These are phyloP conservation scores for Colletotrichum sp. DNA, from an alignment of 2,329 filamentous ascomycete genomes.

Conservation along the genomic window DNA sequence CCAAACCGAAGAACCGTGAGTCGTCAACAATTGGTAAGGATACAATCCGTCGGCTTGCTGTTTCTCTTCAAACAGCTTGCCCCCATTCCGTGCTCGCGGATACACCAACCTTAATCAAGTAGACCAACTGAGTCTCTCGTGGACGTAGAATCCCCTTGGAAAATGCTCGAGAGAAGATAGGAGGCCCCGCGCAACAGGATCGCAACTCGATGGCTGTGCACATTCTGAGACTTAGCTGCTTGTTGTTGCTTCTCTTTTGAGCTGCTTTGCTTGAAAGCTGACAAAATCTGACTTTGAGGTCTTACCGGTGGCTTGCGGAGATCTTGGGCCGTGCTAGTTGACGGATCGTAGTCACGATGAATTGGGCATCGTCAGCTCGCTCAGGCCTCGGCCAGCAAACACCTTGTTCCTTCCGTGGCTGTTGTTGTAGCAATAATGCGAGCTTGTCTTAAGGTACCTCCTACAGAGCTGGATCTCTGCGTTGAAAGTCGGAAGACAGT, in stretches of 20 bases:
- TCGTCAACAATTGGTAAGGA: neutral
- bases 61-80: no score
- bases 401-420: neutral
- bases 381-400: neutral
- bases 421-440: neutral
- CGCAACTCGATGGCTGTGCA: neutral
- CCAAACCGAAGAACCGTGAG: neutral
- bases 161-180: neutral
- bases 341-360: neutral
- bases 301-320: neutral
- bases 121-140: neutral
- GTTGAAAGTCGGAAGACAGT: neutral
- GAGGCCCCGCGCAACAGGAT: neutral
- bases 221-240: neutral
- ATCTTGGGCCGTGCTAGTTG: neutral
- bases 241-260: neutral
- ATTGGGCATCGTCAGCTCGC: neutral
- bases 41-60: neutral
- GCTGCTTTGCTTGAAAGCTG: neutral
- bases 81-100: neutral
- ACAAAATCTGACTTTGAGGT: neutral
- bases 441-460: neutral
- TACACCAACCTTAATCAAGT: neutral
- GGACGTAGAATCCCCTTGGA: accelerated
- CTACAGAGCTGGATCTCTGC: neutral